phyloP scores from a whole-genome alignment of 345 rosid species.

The Melaleuca quinquenervia region DNA sequence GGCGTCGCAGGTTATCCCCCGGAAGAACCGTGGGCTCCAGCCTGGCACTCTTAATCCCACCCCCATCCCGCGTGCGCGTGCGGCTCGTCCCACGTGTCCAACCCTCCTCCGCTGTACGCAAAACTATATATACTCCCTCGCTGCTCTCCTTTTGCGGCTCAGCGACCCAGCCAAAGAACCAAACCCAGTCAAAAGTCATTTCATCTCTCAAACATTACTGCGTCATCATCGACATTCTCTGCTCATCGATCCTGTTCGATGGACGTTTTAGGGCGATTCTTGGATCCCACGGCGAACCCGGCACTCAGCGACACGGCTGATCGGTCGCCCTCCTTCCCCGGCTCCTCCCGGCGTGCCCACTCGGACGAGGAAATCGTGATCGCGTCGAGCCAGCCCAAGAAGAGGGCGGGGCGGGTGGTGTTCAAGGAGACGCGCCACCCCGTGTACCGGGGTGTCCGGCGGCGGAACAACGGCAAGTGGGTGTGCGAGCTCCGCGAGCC shows the following conservation, averaged over 20 bases:
- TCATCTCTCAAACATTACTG: not conserved
- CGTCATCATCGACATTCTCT: not conserved
- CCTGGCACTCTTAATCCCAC: not conserved
- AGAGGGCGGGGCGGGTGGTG: slow-evolving; percentile 48
- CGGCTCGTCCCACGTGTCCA: not conserved
- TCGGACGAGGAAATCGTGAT: slow-evolving; percentile 23
- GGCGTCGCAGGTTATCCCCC: not conserved
- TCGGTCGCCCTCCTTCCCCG: not conserved
- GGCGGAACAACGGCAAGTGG: slow-evolving; percentile 41
- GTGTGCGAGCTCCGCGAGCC: slow-evolving; percentile 46
- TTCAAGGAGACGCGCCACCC: slow-evolving; percentile 59
- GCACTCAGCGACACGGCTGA: not conserved
- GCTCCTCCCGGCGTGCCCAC: not conserved
- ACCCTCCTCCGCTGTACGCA: too few species aligned
- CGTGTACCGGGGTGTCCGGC: slow-evolving; percentile 37
- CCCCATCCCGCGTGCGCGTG: not conserved
- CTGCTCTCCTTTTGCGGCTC: rapidly evolving
- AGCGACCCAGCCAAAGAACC: too few species aligned
- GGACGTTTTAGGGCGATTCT: not conserved
- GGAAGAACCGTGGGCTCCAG: not conserved
- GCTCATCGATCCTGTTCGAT: not conserved
- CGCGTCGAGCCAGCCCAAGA: slow-evolving; percentile 55
- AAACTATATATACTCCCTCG: not conserved
- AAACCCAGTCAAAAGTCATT: not conserved
- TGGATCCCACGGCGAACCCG: not conserved